Evolutionary conservation across 495 filamentous ascomycete genomes (phyloP), one percentile per base, ranked within the genome.

Genomic region (Talaromyces adpressus): DNA sequence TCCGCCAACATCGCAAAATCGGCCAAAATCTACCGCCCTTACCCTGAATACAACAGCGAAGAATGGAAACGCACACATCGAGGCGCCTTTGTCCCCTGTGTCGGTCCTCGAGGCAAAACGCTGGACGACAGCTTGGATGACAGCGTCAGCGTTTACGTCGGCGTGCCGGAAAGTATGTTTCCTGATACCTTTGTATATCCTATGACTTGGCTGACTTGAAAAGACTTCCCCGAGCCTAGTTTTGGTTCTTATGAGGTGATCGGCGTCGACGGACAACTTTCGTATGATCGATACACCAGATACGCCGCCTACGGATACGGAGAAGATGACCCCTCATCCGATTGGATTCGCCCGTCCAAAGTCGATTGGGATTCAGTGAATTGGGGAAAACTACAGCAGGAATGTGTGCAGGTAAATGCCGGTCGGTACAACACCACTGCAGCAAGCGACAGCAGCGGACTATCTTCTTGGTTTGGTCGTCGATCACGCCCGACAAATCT

Each of bases 351-450:
- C 11, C 69, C 69, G 9, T 39, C 64, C 0, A 67, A 66, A 11
- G 68, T 87, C n/a, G 72, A 86, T 16, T 94, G 90, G 90, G 75
- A 85, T 29, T 73, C 73, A 0, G 82, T 92, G 23, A 77, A 84
- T 59, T 96, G 92, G 92, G 85, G 87, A 8, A 65, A 79, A 4
- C 73, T 95, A 4, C 90, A 93, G 70, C 68, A 80, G 16, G 67
- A 81, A 16, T 96, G 92, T 65, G 58, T 84, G 0, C 69, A 81
- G 57, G 71, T 71, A 45, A 95, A 96, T 69, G 74, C 79, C 52
- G 79, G 82, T 39, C 84, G 91, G 14, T 94, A 72, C 65, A 65
- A 66, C 23, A 25, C 36, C 14, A 59, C 54, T 18, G 18, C 18
- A 5, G 18, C 29, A 20, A 57, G 57, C 47, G 60, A 62, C 29